Conservation (phyloP, 257 asterid species). For the Verbascum thapsus region DNA sequence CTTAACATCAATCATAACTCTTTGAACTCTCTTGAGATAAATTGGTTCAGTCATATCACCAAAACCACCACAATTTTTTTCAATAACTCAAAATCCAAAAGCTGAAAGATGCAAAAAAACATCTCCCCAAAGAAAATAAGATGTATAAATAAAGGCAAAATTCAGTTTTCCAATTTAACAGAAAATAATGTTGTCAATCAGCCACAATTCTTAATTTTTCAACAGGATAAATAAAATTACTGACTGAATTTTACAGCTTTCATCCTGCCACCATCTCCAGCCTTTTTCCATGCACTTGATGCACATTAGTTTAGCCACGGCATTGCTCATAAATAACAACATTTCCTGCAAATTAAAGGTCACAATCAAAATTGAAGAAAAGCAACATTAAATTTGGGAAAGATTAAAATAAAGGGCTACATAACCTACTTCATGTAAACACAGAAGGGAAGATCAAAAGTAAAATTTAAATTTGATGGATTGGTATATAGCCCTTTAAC, state of each 20-base stretch:
- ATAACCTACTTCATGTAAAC: neutral
- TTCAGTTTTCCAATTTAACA: constrained; percentile 16
- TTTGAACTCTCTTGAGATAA: too few relatives aligned
- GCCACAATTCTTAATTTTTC: constrained; percentile 17
- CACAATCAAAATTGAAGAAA: neutral
- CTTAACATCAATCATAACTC: too few relatives aligned
- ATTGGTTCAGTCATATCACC: neutral
- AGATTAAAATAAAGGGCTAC: too few relatives aligned
- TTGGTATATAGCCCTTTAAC: neutral
- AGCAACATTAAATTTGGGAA: neutral
- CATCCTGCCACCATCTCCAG: constrained; percentile 34
- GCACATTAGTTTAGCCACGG: constrained; percentile 11
- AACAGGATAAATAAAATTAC: constrained; percentile 29
- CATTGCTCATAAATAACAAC: constrained; percentile 12
- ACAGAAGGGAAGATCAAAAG: neutral
- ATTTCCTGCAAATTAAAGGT: constrained; percentile 33
- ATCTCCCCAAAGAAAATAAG: neutral
- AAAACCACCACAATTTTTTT: neutral
- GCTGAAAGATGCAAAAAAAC: neutral
- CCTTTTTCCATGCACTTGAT: neutral
- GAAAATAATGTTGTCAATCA: constrained; percentile 21
- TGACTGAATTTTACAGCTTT: constrained; percentile 23
- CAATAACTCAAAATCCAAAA: neutral
- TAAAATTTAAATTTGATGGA: neutral
- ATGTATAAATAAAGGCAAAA: neutral